Evolutionary conservation across 805 yeast species (phyloP).

Genomic region (Suhomyces faveliae): DNA sequence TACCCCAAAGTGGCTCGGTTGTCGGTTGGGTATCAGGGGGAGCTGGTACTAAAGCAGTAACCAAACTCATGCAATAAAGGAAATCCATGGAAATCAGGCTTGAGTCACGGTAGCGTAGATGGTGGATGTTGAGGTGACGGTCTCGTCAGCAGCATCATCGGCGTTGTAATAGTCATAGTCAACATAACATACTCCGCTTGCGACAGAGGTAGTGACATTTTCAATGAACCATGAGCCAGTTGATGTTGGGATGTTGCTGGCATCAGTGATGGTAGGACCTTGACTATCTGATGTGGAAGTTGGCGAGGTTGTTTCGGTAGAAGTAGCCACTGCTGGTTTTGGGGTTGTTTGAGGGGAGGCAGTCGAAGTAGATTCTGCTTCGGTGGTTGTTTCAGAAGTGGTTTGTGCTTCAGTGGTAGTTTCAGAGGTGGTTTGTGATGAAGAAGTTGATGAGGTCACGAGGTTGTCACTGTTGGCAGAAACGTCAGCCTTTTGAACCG

Average conservation of each 20-base stretch:
- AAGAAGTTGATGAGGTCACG: constrained; percentile 5
- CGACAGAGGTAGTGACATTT: constrained; percentile 28
- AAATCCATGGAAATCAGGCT: constrained; percentile 3
- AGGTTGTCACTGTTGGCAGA: constrained; percentile 9
- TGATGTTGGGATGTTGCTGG: constrained; percentile 17
- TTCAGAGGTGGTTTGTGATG: constrained; percentile 2
- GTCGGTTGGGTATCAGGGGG: background rate
- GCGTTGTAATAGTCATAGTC: constrained; percentile 34
- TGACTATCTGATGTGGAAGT: constrained; percentile 16
- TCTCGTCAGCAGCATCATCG: constrained; percentile 21
- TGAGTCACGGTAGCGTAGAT: constrained; percentile 33
- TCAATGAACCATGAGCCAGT: constrained; percentile 36
- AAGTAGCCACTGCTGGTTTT: constrained; percentile 9
- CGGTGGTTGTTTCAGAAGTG: constrained; percentile 9
- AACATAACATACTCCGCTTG: constrained; percentile 34
- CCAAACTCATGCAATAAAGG: background rate
- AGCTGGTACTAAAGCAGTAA: background rate
- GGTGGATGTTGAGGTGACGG: constrained; percentile 40
- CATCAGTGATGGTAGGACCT: constrained; percentile 30
- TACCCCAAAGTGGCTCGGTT: background rate
- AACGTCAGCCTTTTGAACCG: constrained; percentile 20
- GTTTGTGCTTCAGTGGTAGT: constrained; percentile 4
- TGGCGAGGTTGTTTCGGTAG: constrained; percentile 14
- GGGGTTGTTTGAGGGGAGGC: constrained; percentile 10
- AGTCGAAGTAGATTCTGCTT: constrained; percentile 13